phyloP scores from a whole-genome alignment of 495 filamentous ascomycete genomes.

The Trichocladium uniseriatum region DNA sequence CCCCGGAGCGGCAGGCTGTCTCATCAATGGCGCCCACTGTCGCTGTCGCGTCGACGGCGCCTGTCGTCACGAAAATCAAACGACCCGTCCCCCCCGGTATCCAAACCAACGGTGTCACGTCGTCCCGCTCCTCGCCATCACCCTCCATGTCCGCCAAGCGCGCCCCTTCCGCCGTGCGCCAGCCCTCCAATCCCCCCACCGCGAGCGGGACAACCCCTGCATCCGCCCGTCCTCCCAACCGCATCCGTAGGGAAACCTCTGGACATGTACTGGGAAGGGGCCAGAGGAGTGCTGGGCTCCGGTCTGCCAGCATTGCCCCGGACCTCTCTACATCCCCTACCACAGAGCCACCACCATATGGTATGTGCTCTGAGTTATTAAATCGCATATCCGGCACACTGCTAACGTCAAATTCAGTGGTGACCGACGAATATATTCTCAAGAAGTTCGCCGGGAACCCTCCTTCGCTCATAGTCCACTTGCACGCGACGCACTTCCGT shows the following conservation, averaged over 20 bases:
- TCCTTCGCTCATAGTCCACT: conserved; percentile 78
- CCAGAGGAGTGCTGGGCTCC: conserved; percentile 34
- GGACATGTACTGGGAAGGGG: conserved; percentile 30
- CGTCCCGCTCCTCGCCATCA: conserved; percentile 56
- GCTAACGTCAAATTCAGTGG: conserved; percentile 39
- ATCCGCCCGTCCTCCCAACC: conserved; percentile 41
- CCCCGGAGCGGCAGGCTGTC: conserved; percentile 9
- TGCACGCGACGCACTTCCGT: conserved; percentile 76
- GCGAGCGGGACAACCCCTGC: conserved; percentile 29
- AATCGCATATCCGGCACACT: background rate
- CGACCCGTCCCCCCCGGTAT: conserved; percentile 60
- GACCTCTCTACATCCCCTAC: conserved; percentile 27
- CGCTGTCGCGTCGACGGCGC: conserved; percentile 46
- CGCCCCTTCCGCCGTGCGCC: conserved; percentile 35
- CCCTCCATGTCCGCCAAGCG: conserved; percentile 57
- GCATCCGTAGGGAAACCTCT: conserved; percentile 40
- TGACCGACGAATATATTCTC: conserved; percentile 67
- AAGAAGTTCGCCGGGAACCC: conserved; percentile 65
- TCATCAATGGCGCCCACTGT: conserved; percentile 36
- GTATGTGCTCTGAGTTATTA: conserved; percentile 18
- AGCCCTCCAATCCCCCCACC: conserved; percentile 31
- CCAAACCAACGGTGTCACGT: conserved; percentile 57
- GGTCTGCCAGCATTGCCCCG: conserved; percentile 36
- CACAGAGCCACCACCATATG: conserved; percentile 39
- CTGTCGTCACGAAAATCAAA: conserved; percentile 58